Evolutionary conservation across 2,329 filamentous ascomycete genomes (phyloP), one percentile per base, ranked within the genome.

Genomic region (Fusarium oligoseptatum): DNA sequence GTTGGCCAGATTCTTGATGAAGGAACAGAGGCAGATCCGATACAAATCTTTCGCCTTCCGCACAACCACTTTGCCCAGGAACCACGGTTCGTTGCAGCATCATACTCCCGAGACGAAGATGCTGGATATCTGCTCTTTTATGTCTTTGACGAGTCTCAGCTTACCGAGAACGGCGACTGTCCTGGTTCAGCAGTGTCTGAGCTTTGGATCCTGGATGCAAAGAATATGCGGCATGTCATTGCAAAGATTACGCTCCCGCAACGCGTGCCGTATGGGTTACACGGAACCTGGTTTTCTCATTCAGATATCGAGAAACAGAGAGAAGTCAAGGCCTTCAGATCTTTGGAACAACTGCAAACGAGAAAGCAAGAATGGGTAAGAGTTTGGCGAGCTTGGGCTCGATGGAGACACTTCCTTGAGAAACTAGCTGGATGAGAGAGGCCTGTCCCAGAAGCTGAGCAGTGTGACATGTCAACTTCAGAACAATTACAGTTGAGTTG

Each of bases 71-170:
- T 86, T 70, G 91, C 91, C 1, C 92, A 94, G 77, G 92, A 94
- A 80, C 88, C 91, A 2, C 87, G 90, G 1, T 94, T 94, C 70
- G 87, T 94, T 6, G 83, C 4, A 82, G 87, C 73, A 2, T 74
- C 81, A 12, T 80, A 6, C 32, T 6, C 32, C 12, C 12, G 12
- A 5, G 79, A 52, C 1, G 79, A 94, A 78, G 92, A 94, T 74
- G 90, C 92, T 72, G 92, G 92, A 0, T 94, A 88, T 82, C 82
- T 94, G 1, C 82, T 94, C 6, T 91, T 90, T 55, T 94, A 93
- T 73, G 91, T 92, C 1, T 94, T 94, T 71, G 90, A 94, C 71
- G 92, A 94, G 75, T 84, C 85, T 2, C 91, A 94, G 77, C 83
- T 93, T 0, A 85, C 90, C n/a, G 78, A 81, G 2, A 66, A 81